Evolutionary conservation across 371 early-diverging fungal genomes (phyloP), one percentile per base, ranked within the genome.

Genomic region (Cokeromyces recurvatus): DNA sequence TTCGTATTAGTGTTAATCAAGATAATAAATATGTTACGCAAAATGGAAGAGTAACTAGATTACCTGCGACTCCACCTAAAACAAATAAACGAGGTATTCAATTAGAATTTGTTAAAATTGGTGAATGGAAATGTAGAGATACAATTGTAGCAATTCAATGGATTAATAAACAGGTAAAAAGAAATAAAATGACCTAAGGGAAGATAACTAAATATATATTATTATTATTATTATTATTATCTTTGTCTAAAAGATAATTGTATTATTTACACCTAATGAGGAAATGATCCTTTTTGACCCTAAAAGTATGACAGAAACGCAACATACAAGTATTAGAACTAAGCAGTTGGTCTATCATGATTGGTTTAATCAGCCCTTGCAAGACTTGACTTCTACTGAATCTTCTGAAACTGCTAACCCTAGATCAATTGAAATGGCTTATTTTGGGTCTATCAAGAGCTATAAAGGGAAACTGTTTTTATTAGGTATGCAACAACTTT

Each of bases 131-230:
- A 38, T 73, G 76, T 11, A 66, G 63, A 20, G 81, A 85, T 40
- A 59, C 74, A 14, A 88, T 90, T 54, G 87, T 90, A 14, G 82
- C 80, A 1, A 56, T 86, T 16, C 86, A 86, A 52, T 90, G 90
- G 90, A 71, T 90, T 11, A 84, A 82, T 36, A 69, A 77, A 43
- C 80, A 84, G 73, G 87, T 89, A 68, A 21, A 17, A 35, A 4
- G 5, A 27, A 7, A 27, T 27, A 5, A 5, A 27, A 27, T 7
- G 7, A 11, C 29, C 29, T 27, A 11, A n/a, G n/a, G n/a, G n/a
- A n/a, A n/a, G n/a, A n/a, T n/a, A n/a, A 27, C 11, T 11, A 27
- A 7, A 27, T 11, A 27, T 27, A 11, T 27, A 27, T 27, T 27
- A 11, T 7, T 27, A 7, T 27, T 11, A 11, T 27, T 27, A 11